Base-by-base conservation (phyloP, 805 yeast species). In the Hanseniaspora meyeri region DNA sequence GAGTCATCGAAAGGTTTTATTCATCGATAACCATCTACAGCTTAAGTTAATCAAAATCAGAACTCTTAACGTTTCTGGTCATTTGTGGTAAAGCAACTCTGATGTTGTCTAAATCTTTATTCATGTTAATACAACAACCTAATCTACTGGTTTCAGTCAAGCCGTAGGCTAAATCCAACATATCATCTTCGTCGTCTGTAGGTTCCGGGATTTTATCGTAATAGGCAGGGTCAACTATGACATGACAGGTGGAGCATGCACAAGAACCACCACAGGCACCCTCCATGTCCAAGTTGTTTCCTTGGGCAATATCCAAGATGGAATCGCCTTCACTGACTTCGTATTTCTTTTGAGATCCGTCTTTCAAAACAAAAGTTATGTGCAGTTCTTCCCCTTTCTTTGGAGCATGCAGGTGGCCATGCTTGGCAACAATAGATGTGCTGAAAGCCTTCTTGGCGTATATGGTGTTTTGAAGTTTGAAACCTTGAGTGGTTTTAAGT, bases 231-330 rank as follows among this genome's bases (percentile, higher is more conserved):
- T 93, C 98, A 42, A 93, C 89, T 51, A 93, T 91, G 55, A 93
- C 83, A 71, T 93, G 98, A 67, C 98, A 93, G 0, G 98, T 93
- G 5, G 97, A 89, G 68, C 98, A 93, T 1, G 98, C 98, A 75
- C 98, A 93, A 4, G 97, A 88, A 3, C 97, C 98, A 24, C 98
- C 98, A 71, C 98, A 93, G 0, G 98, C 98, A 47, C 87, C 96
- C 68, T 93, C 98, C 93, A 93, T 90, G 62, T 93, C 98, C 58
- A 93, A 70, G 64, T 90, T 85, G 66, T 90, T 72, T 3, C 93
- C 95, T 71, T 93, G 97, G 6, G 97, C 98, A 57, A 93, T 88
- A 67, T 93, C 98, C 67, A 93, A 72, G 31, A 93, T 66, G 39
- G 89, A 81, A 66, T 93, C 98, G 14, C 97, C 97, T 62, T 85